Base-by-base conservation (phyloP, 2,329 filamentous ascomycete genomes). In the Aspergillus candidus region DNA sequence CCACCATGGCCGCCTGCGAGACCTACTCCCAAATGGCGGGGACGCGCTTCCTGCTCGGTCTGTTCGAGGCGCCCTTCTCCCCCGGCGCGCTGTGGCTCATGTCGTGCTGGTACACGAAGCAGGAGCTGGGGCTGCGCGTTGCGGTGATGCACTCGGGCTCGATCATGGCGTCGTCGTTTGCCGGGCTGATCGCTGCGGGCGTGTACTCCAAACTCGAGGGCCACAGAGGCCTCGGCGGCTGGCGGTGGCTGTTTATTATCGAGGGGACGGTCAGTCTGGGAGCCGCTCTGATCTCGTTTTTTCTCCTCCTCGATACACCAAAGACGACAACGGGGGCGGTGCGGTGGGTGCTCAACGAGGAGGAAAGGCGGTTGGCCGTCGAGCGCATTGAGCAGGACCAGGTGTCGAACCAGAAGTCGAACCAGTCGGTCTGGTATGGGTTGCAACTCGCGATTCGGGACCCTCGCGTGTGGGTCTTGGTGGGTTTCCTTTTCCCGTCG, bases 61-160 rank as follows among this genome's bases (percentile, higher is more conserved):
- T 61, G 13, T 49, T 57, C 6, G 58, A 65, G 42, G 58, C 57
- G 3, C 62, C 62, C 2, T 82, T 82, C 61, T 66, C 82, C 12
- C 81, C 81, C 0, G 80, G 80, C 35, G 76, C 77, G 0, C 69
- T 83, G 7, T 68, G 82, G 31, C 79, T 82, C 36, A 70, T 84
- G 13, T 79, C 77, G 0, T 80, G 81, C 55, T 84, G 79, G 78
- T 84, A 84, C 60, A 83, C 80, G 1, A 72, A 79, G 37, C 71
- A 72, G 17, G 76, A 79, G 61, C 56, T 81, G 44, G 75, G 74
- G 4, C 67, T 68, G 11, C 35, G 50, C 32, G 45, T 48, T 36
- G 48, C 50, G 4, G 34, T 53, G 6, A 37, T 52, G n/a, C 38
- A 46, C 11, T 47, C 40, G 18, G 50, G 50, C 7, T 48, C 47